phyloP scores from a whole-genome alignment of 495 filamentous ascomycete genomes.

The Jackrogersella minutella region DNA sequence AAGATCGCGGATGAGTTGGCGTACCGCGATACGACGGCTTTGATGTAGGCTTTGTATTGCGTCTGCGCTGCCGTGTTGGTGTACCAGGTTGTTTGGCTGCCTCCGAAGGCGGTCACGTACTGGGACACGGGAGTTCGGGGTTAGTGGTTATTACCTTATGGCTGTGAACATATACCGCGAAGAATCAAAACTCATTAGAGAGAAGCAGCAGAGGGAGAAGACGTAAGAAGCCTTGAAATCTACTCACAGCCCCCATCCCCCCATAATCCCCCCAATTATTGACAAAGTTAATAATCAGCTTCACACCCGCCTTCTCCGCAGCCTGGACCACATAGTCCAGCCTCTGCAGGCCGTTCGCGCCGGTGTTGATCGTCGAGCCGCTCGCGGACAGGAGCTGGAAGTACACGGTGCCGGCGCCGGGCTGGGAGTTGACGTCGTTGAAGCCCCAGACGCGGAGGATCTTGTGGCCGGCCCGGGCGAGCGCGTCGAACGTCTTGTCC shows the following conservation, averaged over 20 bases:
- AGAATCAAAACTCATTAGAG: too few relatives aligned
- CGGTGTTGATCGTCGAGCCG: conserved; percentile 70
- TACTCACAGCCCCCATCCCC: conserved; percentile 46
- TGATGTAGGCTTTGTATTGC: conserved; percentile 62
- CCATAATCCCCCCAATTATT: conserved; percentile 66
- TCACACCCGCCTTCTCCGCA: conserved; percentile 64
- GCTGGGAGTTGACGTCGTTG: conserved; percentile 61
- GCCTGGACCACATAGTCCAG: conserved; percentile 72
- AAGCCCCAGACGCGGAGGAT: conserved; percentile 79
- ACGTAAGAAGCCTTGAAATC: neutral
- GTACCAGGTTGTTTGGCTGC: conserved; percentile 41
- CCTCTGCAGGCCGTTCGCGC: conserved; percentile 68
- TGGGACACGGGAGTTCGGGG: conserved; percentile 1
- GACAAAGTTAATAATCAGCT: conserved; percentile 63
- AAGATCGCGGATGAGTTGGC: conserved; percentile 57
- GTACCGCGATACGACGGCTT: conserved; percentile 59
- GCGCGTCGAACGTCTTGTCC: conserved; percentile 63
- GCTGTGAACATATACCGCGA: too few relatives aligned
- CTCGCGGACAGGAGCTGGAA: conserved; percentile 65
- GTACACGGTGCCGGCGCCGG: conserved; percentile 60
- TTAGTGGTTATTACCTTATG: conserved; percentile 3
- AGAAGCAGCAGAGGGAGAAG: neutral
- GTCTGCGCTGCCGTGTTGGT: conserved; percentile 36
- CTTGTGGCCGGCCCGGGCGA: conserved; percentile 64
- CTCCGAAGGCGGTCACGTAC: conserved; percentile 69